Evolutionary conservation across 208 protist species (phyloP), one percentile per base, ranked within the genome.

Genomic region (Tritrichomonas musculus): DNA sequence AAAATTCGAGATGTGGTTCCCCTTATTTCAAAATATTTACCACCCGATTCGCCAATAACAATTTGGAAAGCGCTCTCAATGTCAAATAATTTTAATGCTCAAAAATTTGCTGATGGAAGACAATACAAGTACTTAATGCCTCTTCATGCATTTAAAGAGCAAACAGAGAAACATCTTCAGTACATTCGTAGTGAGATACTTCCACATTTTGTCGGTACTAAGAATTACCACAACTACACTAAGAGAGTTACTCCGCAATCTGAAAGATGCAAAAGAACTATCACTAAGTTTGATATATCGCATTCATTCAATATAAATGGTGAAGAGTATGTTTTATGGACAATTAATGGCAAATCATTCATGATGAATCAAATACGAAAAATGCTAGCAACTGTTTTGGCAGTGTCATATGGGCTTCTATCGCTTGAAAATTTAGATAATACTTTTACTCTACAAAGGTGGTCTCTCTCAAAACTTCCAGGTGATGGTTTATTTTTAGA

Each of bases 281-380:
- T 88, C 39, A n/a, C 3, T 22, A 33, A 88, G 1, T 88, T 88
- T 60, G 9, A 25, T 22, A 33, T 88, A 39, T 57, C 77, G 0
- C 47, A 88, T 33, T 47, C 77, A 88, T 88, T 88, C 30, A 20
- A 53, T 27, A 39, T 88, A 0, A 88, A 88, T 39, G 47, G 77
- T 0, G 30, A 44, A 39, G 33, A 60, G 39, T 88, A 60, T 88
- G 47, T 88, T 57, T 57, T 53, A 22, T 88, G 44, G 14, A 88
- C 17, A 39, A 88, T 88, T 20, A 22, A 57, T 60, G 77, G 77
- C 11, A 53, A 88, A 11, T 57, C 47, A 8, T 88, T 88, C 30
- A 88, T 88, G 77, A 22, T 88, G 27, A 88, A 88, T 17, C 77
- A 88, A 57, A 88, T 88, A 17, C 4, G 77, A 33, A 88, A 88